Base-by-base conservation (phyloP, 2,329 filamentous ascomycete species). In the Aspergillus sp. region DNA sequence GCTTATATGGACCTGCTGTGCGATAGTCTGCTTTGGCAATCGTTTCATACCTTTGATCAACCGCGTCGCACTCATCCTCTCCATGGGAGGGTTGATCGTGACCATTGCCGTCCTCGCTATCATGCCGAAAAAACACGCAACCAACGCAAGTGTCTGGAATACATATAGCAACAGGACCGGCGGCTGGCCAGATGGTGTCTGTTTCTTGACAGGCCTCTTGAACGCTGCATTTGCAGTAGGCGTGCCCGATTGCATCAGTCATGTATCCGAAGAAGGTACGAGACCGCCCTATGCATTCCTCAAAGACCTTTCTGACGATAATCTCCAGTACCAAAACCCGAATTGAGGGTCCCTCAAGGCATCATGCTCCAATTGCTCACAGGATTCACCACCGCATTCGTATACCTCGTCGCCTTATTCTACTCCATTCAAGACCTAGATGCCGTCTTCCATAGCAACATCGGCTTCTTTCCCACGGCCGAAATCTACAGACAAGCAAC, bases 191-290 rank as follows among this genome's bases (percentile, higher is more conserved):
- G 63, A 69, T 47, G 65, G 65, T 1, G 47, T 69, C 2, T 68
- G 65, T 44, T 86, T 86, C 58, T 67, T 85, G 46, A 73, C 80
- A 0, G 83, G 83, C 3, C 79, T 86, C 45, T 70, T 86, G 22
- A 88, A 88, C 57, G 85, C 83, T 1, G 84, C 85, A 0, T 88
- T 81, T 61, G 79, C 82, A n/a, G 79, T 88, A 6, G 85, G 84
- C 3, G 79, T 82, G 1, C 82, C 84, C 0, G 85, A 88, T 58
- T 83, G 81, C 41, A 79, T 83, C 10, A 81, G 79, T 2, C 84
- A 87, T 61, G 59, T 86, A 20, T 79, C 82, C 0, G 83, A 87
- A 65, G 83, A 86, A 54, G 64, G 65, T 68, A 54, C 40, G 9
- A 22, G 16, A 11, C 14, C n/a, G 17, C 8, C 19, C 40, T 19